Base-by-base conservation (phyloP, 75 land plant genomes). In the Cryptomeria japonica region DNA sequence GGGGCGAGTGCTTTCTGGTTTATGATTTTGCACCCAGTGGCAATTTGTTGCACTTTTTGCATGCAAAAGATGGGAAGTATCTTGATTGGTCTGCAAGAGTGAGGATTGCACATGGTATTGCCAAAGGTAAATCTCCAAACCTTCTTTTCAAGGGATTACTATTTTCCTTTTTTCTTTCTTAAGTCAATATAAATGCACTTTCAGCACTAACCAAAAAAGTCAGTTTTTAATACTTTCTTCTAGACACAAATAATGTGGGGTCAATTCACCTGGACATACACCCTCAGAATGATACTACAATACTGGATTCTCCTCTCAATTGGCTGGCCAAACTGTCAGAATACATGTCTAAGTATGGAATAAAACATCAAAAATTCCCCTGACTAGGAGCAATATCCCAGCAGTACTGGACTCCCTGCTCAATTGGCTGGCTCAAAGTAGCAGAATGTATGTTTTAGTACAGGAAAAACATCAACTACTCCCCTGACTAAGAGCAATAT, bases 1-100 rank as follows among this genome's bases (percentile, higher is more conserved):
- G 98, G 47, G 95, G 94, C 0, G 97, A 97, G 88, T 97, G 99
- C 85, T 97, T 94, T 47, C 91, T 97, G 15, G 85, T 96, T 19
- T 96, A 95, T 86, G 97, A 96, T 85, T 95, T 91, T 46, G 91
- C 91, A 28, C 85, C 94, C 36, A 95, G 95, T 86, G 97, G 96
- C 31, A 95, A 90, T 47, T 88, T 96, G 87, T 87, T 87, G 14
- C 80, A 87, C 25, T 96, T 89, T 88, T 91, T 96, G 28, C 92
- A 96, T 88, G 85, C 89, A 61, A 84, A 93, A 39, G 92, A 89
- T 85, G 93, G 88, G 22, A 87, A 82, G 75, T 37, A 58, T 39
- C 94, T 96, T 39, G 96, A 95, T 22, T 96, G 97, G 96, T 80
- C 96, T 53, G 86, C 93, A 0, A 92, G 96, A 87, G 91, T 95